Evolutionary conservation across 2,329 filamentous ascomycete genomes (phyloP), one percentile per base, ranked within the genome.

Genomic region (Teratosphaeriaceae sp.): DNA sequence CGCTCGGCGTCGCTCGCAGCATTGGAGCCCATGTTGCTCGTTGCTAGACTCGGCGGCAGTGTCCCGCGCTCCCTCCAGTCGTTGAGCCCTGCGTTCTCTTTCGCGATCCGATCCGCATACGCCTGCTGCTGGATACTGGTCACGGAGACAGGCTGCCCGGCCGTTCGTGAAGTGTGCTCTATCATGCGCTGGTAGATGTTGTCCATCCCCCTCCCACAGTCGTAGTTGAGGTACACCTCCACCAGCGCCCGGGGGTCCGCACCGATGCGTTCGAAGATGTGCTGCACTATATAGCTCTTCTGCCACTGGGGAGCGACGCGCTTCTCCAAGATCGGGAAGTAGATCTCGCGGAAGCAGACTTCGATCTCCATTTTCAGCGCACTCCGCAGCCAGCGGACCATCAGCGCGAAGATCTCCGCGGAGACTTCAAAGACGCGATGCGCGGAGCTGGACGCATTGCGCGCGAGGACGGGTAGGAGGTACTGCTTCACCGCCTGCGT

Each of bases 321-420:
- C 63, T 90, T 85, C 38, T 95, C 90, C 27, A 98, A 71, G 31
- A 97, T 87, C 0, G 89, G 84, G 4, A 98, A 72, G 60, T 98
- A 98, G 22, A 98, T 94, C 61, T 98, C 92, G 62, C 97, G 97
- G 46, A 98, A 68, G 61, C 98, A 97, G 0, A 98, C 90, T 64
- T 97, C 92, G 43, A 98, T 85, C 62, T 98, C 92, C 78, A 95
- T 94, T 80, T 98, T 98, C 66, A 98, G 85, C 49, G 89, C 84
- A 2, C 92, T 84, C 48, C 94, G 80, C 79, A 98, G 85, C 56
- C 88, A 84, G 63, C 94, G 94, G 33, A 96, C 70, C 83, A 96
- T 95, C 45, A 97, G 74, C 88, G 89, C 98, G 63, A 98, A 98
- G 22, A 97, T 94, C 64, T 98, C 92, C 57, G 86, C 89, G 63